Percentiles rank a stretch among this genome's conserved stretches.
These are phyloP conservation scores for Diaporthe velutina DNA, from an alignment of 2,329 filamentous ascomycete genomes.

Conservation along the genomic window DNA sequence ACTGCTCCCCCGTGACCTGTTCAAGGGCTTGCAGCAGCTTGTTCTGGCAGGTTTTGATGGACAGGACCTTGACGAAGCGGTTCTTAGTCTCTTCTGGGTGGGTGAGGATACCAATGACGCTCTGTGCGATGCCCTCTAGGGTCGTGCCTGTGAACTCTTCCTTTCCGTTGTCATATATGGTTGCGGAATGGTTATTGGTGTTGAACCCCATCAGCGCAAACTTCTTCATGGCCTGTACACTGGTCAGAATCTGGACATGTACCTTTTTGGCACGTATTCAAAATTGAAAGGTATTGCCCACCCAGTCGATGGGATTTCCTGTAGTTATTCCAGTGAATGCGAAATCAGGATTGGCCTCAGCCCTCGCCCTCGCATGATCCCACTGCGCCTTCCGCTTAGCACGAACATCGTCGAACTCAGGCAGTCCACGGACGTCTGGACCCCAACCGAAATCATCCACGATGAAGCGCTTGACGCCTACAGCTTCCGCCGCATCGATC, in stretches of 20 bases:
- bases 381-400: constrained; percentile 42
- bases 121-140: constrained; percentile 59
- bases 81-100: constrained; percentile 68
- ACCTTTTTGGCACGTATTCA: too few relatives aligned
- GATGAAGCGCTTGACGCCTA: constrained; percentile 49
- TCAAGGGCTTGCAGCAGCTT: constrained; percentile 44
- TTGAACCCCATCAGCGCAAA: constrained; percentile 49
- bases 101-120: constrained; percentile 61
- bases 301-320: constrained; percentile 50
- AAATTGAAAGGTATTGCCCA: constrained; percentile 30
- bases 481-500: constrained; percentile 47
- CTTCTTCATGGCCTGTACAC: constrained; percentile 37
- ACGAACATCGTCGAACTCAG: constrained; percentile 45
- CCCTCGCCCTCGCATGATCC: constrained; percentile 42
- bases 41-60: constrained; percentile 43
- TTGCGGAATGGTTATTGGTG: constrained; percentile 45
- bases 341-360: constrained; percentile 42
- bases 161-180: constrained; percentile 65
- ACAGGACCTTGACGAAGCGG: constrained; percentile 59
- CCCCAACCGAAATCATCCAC: constrained; percentile 46
- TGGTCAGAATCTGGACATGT: neutral
- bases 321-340: constrained; percentile 48
- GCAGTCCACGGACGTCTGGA: constrained; percentile 40
- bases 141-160: constrained; percentile 61
- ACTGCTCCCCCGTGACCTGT: constrained; percentile 40